Base-by-base conservation (phyloP, 129 eudicot species). In the Erigeron canadensis region DNA sequence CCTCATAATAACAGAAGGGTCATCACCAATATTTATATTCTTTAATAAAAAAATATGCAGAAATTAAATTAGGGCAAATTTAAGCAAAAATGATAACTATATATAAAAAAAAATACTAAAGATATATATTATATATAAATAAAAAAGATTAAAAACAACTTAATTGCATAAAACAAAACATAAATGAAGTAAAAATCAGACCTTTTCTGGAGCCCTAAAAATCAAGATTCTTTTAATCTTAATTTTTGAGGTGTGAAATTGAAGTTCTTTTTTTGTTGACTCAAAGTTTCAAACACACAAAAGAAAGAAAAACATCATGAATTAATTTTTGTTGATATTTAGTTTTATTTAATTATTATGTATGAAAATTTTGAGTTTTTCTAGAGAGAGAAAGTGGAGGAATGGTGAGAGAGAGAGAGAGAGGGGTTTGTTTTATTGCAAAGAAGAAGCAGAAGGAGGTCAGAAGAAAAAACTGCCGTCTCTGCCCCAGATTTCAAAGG, bases 381-480 rank as follows among this genome's bases (percentile, higher is more conserved):
- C 12, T 12, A 73, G 69, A 76, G 81, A 75, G 73, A 81, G 73
- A 76, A 23, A 15, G 59, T 18, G 57, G 12, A n/a, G 42, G 1
- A 5, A 15, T 9, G 39, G 6, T 10, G 51, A 51, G 69, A 63
- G 80, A 69, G 75, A 70, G 56, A 21, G 22, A 38, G 37, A 75
- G 67, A n/a, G 13, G 59, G 18, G 28, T 6, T 51, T 51, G 16
- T n/a, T 68, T 76, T 76, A 59, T 76, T 65, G 73, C 34, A 65
- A 69, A 15, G 63, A 63, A 70, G 68, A 70, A 70, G 86, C 72
- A 72, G 66, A 51, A 63, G 84, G 69, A 78, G 78, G 73, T 72
- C 79, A 84, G 84, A 63, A 72, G 87, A 67, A 83, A 86, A 86
- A 80, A 83, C 94, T 82, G 93, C 81, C 86, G 82, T 86, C 86